These are phyloP conservation scores for Thalassiosira profunda DNA, from an alignment of 108 stramenopile species.

Conservation along the genomic window DNA sequence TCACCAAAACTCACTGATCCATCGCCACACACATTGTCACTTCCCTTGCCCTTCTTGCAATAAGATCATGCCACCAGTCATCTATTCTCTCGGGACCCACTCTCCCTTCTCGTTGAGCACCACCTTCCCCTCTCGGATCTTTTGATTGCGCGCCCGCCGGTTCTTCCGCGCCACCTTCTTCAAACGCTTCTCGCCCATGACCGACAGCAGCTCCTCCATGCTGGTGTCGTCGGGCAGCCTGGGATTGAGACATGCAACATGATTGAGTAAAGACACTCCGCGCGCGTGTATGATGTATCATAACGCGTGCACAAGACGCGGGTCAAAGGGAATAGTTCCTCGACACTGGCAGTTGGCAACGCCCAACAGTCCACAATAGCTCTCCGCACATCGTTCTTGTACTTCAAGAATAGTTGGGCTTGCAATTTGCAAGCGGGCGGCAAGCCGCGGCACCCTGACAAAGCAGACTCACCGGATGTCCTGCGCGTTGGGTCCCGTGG, in stretches of 20 bases:
- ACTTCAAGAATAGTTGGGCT: background rate
- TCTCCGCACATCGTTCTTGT: background rate
- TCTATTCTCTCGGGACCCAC: constrained; percentile 5
- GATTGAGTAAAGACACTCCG: background rate
- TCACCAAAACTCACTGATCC: no score
- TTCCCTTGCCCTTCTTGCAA: no score
- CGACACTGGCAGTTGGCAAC: background rate
- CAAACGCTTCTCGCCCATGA: constrained; percentile 4
- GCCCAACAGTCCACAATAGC: background rate
- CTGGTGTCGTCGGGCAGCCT: background rate
- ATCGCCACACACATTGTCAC: no score
- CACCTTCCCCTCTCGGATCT: constrained; percentile 24
- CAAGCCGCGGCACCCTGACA: no score
- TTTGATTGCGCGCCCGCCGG: constrained; percentile 8
- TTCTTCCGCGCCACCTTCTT: constrained; percentile 19
- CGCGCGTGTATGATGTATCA: background rate
- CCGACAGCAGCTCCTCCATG: constrained; percentile 4
- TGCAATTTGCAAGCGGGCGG: background rate
- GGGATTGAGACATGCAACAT: background rate
- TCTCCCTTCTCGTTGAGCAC: constrained; percentile 8
- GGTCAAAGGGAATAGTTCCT: background rate
- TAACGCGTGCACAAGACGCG: background rate
- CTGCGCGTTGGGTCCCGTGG: background rate
- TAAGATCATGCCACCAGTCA: no score
- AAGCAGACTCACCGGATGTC: constrained; percentile 2